Base-by-base conservation (phyloP, 345 rosid species). In the Geranium rotundifolium region DNA sequence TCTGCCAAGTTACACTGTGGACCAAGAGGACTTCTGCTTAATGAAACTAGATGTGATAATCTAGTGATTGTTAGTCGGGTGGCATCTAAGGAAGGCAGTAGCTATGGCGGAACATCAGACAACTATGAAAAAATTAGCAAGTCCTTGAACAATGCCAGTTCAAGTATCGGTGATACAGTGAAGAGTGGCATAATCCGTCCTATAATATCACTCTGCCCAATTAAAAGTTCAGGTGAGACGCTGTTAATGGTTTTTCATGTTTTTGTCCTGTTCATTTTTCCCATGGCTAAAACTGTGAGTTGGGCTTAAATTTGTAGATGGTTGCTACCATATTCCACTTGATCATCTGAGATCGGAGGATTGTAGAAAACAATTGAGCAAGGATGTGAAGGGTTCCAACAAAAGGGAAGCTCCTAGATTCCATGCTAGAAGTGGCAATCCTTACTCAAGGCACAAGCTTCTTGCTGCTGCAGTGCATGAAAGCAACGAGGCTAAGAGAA, bases 241-340 rank as follows among this genome's bases (percentile, higher is more conserved):
- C 82, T 77, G 91, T 95, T 88, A 70, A 67, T 23, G 52, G 54
- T 18, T 17, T 59, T 54, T 55, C 16, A 7, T 23, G 27, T 12
- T 58, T 62, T 19, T 60, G 19, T 29, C 17, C 3, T 46, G 15
- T 46, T 46, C 16, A 46, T 12, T 10, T 7, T 7, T 12, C 12
- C 58, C 34, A n/a, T 14, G 63, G 46, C 10, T 37, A n/a, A 66
- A 60, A 23, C 29, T 55, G 30, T 65, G 37, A 17, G 49, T 17
- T 34, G 14, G 60, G 61, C 37, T 12, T 57, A 62, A 67, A 49
- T 73, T 70, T 76, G 56, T 78, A 89, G 95, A 69, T 72, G 61
- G 62, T 13, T 70, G 61, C 58, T 62, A 56, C 50, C 23, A 15
- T 4, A 59, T 31, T 46, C 66, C 54, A 1, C 64, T 31, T 17